phyloP scores from a whole-genome alignment of 805 yeast species.

The Yarrowia porcina region DNA sequence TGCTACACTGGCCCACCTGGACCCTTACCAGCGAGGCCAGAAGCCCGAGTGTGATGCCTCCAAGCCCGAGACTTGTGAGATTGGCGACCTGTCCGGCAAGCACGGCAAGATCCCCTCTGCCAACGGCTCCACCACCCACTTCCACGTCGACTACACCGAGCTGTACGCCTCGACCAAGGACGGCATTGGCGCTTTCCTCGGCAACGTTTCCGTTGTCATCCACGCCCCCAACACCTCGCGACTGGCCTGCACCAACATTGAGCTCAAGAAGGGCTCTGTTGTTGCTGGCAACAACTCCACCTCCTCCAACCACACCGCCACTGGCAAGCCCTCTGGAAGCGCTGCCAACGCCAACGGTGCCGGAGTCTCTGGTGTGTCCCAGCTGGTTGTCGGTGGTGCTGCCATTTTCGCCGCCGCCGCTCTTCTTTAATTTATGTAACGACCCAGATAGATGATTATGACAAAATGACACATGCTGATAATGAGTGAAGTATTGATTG shows the following conservation, averaged over 20 bases:
- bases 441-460: conserved; percentile 12
- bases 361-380: conserved; percentile 11
- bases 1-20: conserved; percentile 55
- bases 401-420: conserved; percentile 23
- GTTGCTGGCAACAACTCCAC: conserved; percentile 10
- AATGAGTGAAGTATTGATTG: too few species aligned
- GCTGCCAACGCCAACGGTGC: conserved; percentile 17
- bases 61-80: conserved; percentile 58
- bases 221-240: conserved; percentile 55
- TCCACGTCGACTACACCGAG: conserved; percentile 57
- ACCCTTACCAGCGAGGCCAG: conserved; percentile 58
- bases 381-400: conserved; percentile 10
- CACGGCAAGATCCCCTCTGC: conserved; percentile 71
- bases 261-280: conserved; percentile 20
- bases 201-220: conserved; percentile 45
- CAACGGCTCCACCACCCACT: conserved; percentile 32
- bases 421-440: conserved; percentile 19
- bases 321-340: background rate
- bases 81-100: conserved; percentile 75
- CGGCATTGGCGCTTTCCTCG: conserved; percentile 53
- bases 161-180: conserved; percentile 63
- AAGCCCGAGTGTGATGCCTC: conserved; percentile 49
- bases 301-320: background rate
- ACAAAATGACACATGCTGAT: background rate
- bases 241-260: conserved; percentile 62